Conservation (phyloP, 1,284 basidiomycete species). For the Heterobasidion occidentale region DNA sequence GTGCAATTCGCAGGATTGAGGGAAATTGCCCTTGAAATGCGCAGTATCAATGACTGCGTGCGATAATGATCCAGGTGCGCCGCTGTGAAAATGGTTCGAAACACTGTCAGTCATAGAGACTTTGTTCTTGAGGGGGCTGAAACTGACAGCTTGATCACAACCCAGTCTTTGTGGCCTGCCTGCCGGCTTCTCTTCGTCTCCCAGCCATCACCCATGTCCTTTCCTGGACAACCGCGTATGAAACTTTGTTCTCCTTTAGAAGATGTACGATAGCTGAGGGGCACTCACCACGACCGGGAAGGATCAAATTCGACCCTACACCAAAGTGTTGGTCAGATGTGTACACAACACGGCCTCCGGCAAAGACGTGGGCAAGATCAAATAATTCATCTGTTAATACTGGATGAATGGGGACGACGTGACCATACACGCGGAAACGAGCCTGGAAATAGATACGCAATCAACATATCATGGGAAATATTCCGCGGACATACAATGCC, state of each 20-base stretch:
- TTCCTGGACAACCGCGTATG: conserved; percentile 24
- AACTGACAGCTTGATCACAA: conserved; percentile 75
- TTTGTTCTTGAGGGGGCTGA: not conserved
- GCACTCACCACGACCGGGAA: conserved; percentile 74
- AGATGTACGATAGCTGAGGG: not conserved
- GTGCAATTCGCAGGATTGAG: conserved; percentile 81
- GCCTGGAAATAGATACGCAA: conserved; percentile 41
- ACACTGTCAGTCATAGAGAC: too few species aligned
- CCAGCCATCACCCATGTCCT: conserved; percentile 98
- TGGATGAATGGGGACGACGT: conserved; percentile 62
- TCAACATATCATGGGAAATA: not conserved
- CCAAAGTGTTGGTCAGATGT: conserved; percentile 94
- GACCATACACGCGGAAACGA: conserved; percentile 83
- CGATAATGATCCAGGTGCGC: conserved; percentile 62
- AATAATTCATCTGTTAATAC: conserved; percentile 40
- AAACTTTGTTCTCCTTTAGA: not conserved
- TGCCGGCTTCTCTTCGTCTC: conserved; percentile 88
- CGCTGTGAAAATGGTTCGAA: conserved; percentile 31
- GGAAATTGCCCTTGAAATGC: conserved; percentile 96
- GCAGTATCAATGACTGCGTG: conserved; percentile 89
- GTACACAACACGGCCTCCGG: conserved; percentile 78
- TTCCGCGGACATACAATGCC: conserved; percentile 64
- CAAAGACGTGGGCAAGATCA: conserved; percentile 88
- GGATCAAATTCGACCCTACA: conserved; percentile 82
- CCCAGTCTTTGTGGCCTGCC: conserved; percentile 84